Evolutionary conservation across 768 basidiomycete genomes (phyloP), one percentile per base, ranked within the genome.

Genomic region (Lentinula lateritia): DNA sequence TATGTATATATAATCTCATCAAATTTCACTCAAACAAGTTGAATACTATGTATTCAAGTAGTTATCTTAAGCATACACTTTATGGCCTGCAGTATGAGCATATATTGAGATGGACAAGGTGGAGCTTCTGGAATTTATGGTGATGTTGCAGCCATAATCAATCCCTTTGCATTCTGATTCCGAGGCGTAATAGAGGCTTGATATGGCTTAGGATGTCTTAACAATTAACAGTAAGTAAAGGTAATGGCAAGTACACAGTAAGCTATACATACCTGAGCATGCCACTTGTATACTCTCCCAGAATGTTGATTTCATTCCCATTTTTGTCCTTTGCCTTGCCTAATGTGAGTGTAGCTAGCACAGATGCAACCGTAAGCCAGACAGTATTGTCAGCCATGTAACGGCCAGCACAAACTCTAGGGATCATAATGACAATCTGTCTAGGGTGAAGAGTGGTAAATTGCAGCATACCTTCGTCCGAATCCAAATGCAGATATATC

Each of bases 401-500:
- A 10, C 71, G 71, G 1, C 76, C 77, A 6, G 76, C 75, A 60
- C 78, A 79, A 12, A 73, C 50, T 9, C 71, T 71, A 18, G 16
- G 23, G 23, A 23, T 23, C 23, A 23, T 23, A 38, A 20, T 43
- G 10, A 46, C 13, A 20, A 23, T 23, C 23, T 23, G 23, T 23
- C 23, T 23, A 23, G 23, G 23, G 23, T 23, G 23, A 23, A 23
- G 23, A 23, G 23, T 23, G 23, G 23, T 23, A 2, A 23, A 12
- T 43, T 35, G 20, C 23, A 28, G 32, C 48, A 18, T 18, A 58
- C 58, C 58, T 46, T 35, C 58, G 43, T 18, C 58, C 58, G 50
- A 58, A 58, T 34, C 58, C 58, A 48, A 48, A 58, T 23, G 58
- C 58, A n/a, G 10, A 9, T 12, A 58, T 50, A 6, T 58, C 34